These are phyloP conservation scores for Sextonia rubra DNA, from an alignment of 164 flowering plant species.

Conservation along the genomic window DNA sequence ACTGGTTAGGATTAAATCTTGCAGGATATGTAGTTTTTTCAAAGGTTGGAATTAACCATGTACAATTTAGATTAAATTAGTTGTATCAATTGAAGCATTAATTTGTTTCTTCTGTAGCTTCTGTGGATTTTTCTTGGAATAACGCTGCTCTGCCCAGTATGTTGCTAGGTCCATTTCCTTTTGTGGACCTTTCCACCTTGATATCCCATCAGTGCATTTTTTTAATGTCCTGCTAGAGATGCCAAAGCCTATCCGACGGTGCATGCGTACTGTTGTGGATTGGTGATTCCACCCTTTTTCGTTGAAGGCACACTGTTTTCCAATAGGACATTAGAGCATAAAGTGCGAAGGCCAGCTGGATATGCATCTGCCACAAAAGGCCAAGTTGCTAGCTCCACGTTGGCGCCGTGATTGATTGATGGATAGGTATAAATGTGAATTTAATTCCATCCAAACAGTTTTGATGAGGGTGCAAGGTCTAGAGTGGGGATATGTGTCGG, in stretches of 20 bases:
- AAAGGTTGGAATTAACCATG: constrained; percentile 1
- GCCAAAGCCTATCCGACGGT: background rate
- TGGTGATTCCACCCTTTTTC: background rate
- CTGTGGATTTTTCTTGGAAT: background rate
- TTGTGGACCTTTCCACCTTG: no score
- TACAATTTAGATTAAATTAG: constrained; percentile 8
- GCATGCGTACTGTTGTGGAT: background rate
- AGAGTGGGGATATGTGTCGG: no score
- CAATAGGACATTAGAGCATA: background rate
- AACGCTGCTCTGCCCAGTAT: background rate
- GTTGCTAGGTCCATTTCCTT: no score
- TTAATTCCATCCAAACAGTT: no score
- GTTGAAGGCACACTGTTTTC: background rate
- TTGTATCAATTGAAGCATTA: constrained; percentile 1
- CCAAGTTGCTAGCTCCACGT: no score
- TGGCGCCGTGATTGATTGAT: no score
- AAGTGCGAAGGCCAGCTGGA: background rate
- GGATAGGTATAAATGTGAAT: no score
- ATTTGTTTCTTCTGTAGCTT: background rate
- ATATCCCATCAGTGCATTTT: no score
- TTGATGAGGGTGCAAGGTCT: no score
- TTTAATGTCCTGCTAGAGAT: background rate
- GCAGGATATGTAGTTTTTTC: constrained; percentile 3
- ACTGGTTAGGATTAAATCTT: background rate
- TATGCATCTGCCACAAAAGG: background rate